Base-by-base conservation (phyloP, 768 basidiomycete genomes). In the Galerina sulciceps region DNA sequence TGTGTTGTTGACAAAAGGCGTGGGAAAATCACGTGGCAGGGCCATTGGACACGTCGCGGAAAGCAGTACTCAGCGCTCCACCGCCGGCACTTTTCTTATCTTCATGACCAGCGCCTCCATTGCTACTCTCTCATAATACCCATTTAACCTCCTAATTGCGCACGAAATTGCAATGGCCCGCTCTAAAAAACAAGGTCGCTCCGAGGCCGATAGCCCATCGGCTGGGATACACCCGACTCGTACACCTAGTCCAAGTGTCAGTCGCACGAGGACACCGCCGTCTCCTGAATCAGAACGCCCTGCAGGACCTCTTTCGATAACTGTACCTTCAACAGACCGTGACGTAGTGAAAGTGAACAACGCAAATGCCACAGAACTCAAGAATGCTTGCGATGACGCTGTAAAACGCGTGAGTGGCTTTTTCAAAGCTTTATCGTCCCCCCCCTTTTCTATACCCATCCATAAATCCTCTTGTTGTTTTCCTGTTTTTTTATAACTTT, bases 331-430 rank as follows among this genome's bases (percentile, higher is more conserved):
- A 2, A 77, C 73, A 52, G 77, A 81, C 35, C 77, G 85, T 46
- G 86, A 88, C 52, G 71, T 74, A 6, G 74, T 88, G 66, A 88
- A 85, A 68, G 81, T 88, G 59, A 88, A 88, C 75, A 83, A 82
- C 61, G 77, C 79, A 4, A 87, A 75, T 65, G 55, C 75, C 37
- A 81, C 80, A 15, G 87, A 88, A 62, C 78, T 88, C 63, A 88
- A 88, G 73, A 86, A 87, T 65, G 82, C 87, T 15, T 87, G 86
- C 60, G 96, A 99, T 73, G 96, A 99, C 76, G 89, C 89, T 44
- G 77, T 98, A 57, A 94, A 93, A 74, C 89, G 92, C 68, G 95
- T 96, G 70, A 56, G 79, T 77, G 40, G 48, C 45, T 36, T 46
- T 58, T 59, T 31, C 40, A n/a, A 37, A 31, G 26, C 53, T 38